Conservation (phyloP, 148 eudicot genomes). For the Pouteria glomerata region DNA sequence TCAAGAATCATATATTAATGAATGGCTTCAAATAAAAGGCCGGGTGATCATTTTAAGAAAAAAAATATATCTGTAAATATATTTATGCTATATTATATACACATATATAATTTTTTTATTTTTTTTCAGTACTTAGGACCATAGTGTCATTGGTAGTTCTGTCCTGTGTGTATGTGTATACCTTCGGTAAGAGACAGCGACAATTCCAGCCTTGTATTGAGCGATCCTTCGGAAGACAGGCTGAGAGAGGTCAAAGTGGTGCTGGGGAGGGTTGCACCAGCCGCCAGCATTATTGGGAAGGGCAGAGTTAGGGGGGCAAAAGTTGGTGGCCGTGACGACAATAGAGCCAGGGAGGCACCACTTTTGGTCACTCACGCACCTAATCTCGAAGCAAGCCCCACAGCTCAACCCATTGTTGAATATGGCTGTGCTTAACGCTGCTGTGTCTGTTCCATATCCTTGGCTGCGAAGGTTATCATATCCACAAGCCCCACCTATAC, state of each 20-base stretch:
- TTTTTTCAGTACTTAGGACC: too few species aligned
- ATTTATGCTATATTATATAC: too few species aligned
- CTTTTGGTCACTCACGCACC: slow-evolving; percentile 5
- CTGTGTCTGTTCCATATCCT: slow-evolving; percentile 17
- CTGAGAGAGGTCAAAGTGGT: too few species aligned
- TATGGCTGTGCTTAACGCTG: slow-evolving; percentile 11
- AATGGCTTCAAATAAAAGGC: too few species aligned
- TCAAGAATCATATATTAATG: too few species aligned
- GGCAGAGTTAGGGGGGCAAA: slow-evolving; percentile 18
- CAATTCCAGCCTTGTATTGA: slow-evolving; percentile 14
- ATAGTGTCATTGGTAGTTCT: too few species aligned
- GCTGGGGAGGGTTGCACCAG: slow-evolving; percentile 16
- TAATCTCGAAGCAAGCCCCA: slow-evolving; percentile 19
- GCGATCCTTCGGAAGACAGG: slow-evolving; percentile 14
- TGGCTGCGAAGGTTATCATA: slow-evolving; percentile 14
- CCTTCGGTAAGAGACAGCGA: slow-evolving; percentile 18
- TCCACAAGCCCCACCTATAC: background rate
- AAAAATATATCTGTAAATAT: too few species aligned
- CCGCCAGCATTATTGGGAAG: slow-evolving; percentile 12
- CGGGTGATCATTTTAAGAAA: too few species aligned
- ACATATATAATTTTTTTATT: too few species aligned
- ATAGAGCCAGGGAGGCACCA: slow-evolving; percentile 20
- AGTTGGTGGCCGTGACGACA: slow-evolving; percentile 20
- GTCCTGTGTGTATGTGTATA: too few species aligned
- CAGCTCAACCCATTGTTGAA: slow-evolving; percentile 17